These are phyloP conservation scores for Porcisia hertigi DNA, from an alignment of 208 protist genomes.

Conservation along the genomic window DNA sequence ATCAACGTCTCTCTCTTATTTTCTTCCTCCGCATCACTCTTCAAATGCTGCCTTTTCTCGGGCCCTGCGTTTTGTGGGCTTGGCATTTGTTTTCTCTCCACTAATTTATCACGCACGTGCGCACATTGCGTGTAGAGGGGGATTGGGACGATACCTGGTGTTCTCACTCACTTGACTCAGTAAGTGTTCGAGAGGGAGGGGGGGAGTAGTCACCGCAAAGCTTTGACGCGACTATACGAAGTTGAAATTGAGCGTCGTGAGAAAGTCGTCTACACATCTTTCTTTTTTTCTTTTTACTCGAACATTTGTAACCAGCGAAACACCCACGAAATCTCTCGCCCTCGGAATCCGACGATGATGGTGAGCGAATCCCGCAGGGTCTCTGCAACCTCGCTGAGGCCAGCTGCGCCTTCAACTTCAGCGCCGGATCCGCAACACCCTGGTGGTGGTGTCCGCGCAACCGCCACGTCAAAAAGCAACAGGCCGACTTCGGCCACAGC, in stretches of 20 bases:
- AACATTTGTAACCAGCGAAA: neutral
- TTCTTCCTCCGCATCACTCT: neutral
- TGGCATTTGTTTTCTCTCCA: neutral
- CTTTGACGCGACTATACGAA: conserved; percentile 1
- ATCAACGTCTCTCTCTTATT: neutral
- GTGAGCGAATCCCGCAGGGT: conserved; percentile 5
- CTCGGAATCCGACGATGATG: conserved; percentile 2
- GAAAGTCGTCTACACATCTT: neutral
- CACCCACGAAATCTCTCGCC: neutral
- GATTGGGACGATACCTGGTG: neutral
- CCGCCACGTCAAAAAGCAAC: neutral
- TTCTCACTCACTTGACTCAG: neutral
- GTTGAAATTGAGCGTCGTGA: neutral
- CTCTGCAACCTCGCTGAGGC: neutral
- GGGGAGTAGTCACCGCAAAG: neutral
- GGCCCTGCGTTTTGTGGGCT: neutral
- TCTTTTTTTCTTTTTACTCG: neutral
- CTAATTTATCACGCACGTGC: neutral
- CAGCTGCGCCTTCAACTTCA: neutral
- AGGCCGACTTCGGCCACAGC: neutral
- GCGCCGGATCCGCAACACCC: conserved; percentile 4
- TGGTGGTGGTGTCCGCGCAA: neutral
- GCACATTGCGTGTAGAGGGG: neutral
- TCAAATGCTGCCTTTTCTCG: neutral
- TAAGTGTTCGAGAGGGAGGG: neutral